Percentiles rank a stretch among this genome's conserved stretches.
These are phyloP conservation scores for Mortierella sp. DNA, from an alignment of 371 early-diverging fungal genomes.

Conservation along the genomic window DNA sequence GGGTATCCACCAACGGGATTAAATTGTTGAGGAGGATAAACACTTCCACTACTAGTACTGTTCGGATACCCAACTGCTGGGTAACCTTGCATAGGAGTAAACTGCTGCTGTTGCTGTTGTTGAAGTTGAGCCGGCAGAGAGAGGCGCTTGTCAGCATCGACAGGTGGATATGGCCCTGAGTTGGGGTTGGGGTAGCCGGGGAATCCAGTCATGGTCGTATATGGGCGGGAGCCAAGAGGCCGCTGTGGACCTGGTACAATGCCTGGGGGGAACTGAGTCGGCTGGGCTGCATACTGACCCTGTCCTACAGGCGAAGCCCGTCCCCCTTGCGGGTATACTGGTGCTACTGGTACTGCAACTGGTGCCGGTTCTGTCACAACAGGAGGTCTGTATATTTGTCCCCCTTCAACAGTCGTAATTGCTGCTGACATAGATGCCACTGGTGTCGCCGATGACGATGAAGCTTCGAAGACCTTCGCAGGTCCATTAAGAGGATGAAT, in stretches of 20 bases:
- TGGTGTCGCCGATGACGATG: constrained; percentile 1
- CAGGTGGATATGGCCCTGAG: background rate
- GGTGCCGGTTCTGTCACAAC: constrained; percentile 8
- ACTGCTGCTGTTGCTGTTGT: constrained; percentile 9
- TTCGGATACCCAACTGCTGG: constrained; percentile 17
- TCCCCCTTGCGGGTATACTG: constrained; percentile 6
- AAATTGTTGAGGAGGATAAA: constrained; percentile 24
- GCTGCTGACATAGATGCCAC: background rate
- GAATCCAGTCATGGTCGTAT: constrained; percentile 9
- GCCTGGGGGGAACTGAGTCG: background rate
- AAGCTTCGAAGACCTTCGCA: background rate
- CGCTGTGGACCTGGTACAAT: background rate
- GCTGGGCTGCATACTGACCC: constrained; percentile 4
- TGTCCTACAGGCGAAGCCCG: constrained; percentile 27
- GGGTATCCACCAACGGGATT: constrained; percentile 3
- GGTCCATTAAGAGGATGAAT: constrained; percentile 18
- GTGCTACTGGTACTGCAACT: constrained; percentile 2
- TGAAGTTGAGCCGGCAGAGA: constrained; percentile 3
- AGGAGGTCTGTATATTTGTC: constrained; percentile 17
- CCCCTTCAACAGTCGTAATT: background rate
- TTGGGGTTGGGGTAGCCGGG: constrained; percentile 4
- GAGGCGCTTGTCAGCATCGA: constrained; percentile 7
- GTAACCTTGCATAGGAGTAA: constrained; percentile 7
- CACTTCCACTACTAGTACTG: background rate
- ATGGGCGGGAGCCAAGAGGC: constrained; percentile 8